These are phyloP conservation scores for Alternaria infectoria DNA, from an alignment of 2,329 filamentous ascomycete genomes.

Conservation along the genomic window DNA sequence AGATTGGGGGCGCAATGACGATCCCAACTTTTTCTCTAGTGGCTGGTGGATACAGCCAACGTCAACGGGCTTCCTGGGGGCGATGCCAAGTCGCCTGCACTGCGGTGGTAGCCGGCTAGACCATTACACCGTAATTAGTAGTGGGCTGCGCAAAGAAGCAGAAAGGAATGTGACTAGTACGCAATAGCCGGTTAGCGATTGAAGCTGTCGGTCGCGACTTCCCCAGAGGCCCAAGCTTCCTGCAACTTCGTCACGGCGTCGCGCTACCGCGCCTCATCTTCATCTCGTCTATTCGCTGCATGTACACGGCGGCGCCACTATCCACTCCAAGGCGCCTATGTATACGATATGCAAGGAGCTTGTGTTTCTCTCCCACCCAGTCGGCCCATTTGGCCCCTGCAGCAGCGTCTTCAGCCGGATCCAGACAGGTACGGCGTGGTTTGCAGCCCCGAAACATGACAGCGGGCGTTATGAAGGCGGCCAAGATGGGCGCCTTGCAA, in stretches of 20 bases:
- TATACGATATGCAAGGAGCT: slow-evolving; percentile 1
- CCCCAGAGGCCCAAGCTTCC: slow-evolving; percentile 15
- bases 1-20: slow-evolving; percentile 15
- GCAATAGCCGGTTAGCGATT: background rate
- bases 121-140: slow-evolving; percentile 5
- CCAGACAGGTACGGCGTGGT: slow-evolving; percentile 2
- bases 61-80: background rate
- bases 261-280: slow-evolving; percentile 6
- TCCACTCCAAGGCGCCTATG: slow-evolving; percentile 10
- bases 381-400: slow-evolving; percentile 17
- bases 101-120: slow-evolving; percentile 3
- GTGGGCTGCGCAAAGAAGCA: background rate
- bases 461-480: slow-evolving; percentile 6
- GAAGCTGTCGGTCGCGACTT: slow-evolving; percentile 9
- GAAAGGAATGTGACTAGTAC: background rate
- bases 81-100: slow-evolving; percentile 6
- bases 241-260: slow-evolving; percentile 7
- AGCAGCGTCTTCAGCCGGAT: slow-evolving; percentile 7
- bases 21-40: slow-evolving; percentile 10
- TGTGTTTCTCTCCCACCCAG: slow-evolving; percentile 5
- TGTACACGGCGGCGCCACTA: background rate
- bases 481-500: slow-evolving; percentile 14
- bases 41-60: slow-evolving; percentile 2
- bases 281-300: slow-evolving; percentile 14
- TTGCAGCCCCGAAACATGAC: slow-evolving; percentile 17